Evolutionary conservation across 495 filamentous ascomycete genomes (phyloP).

Genomic region (Thozetella sp.): DNA sequence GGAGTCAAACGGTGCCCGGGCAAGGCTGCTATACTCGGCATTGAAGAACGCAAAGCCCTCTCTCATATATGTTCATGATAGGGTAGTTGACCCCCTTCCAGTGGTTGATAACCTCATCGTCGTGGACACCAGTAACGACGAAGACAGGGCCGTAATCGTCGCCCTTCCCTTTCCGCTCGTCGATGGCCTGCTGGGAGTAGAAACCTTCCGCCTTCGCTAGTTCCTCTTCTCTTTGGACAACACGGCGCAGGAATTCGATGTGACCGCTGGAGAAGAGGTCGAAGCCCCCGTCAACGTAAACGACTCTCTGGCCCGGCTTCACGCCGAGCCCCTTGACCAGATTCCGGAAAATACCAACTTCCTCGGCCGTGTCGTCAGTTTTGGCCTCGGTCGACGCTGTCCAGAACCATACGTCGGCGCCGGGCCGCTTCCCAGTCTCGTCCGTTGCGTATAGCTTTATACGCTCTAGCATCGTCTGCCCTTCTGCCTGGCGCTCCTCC

Average conservation of each 20-base stretch:
- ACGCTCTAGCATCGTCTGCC: constrained; percentile 63
- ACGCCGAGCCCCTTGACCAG: constrained; percentile 69
- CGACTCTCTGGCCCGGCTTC: constrained; percentile 75
- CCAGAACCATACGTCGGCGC: constrained; percentile 83
- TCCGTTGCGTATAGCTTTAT: constrained; percentile 87
- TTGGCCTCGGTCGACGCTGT: constrained; percentile 54
- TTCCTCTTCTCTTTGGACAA: constrained; percentile 69
- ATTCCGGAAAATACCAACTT: constrained; percentile 58
- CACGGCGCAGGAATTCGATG: constrained; percentile 86
- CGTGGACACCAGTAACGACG: constrained; percentile 89
- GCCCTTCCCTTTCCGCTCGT: constrained; percentile 63
- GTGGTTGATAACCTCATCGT: constrained; percentile 89
- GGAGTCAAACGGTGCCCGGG: not conserved
- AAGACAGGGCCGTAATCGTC: constrained; percentile 80
- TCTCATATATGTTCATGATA: constrained; percentile 99
- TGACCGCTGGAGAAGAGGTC: constrained; percentile 97
- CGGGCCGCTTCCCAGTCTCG: constrained; percentile 69
- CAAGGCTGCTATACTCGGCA: constrained; percentile 67
- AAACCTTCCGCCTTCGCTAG: constrained; percentile 67
- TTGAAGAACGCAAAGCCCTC: constrained; percentile 91
- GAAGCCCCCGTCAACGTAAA: constrained; percentile 96
- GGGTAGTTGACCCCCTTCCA: constrained; percentile 98
- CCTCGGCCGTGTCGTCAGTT: constrained; percentile 46
- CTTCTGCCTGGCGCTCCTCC: constrained; percentile 63
- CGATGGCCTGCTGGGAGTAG: constrained; percentile 64